phyloP scores from a whole-genome alignment of 306 rosid species.

The Luffa acutangula region DNA sequence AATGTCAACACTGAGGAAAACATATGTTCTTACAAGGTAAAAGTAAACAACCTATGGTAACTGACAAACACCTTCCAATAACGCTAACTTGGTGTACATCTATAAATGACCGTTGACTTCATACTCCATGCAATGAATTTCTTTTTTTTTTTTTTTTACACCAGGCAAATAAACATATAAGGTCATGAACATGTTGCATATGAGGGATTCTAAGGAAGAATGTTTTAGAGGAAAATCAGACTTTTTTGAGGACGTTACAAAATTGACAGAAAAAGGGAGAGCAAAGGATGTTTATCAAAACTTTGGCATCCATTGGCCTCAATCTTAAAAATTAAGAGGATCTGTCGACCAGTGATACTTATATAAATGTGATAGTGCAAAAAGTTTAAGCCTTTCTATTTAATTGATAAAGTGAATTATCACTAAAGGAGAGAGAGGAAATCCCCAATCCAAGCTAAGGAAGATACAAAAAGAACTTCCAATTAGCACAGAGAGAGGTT shows the following conservation, averaged over 20 bases:
- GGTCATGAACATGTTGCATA: background rate
- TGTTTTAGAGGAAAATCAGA: background rate
- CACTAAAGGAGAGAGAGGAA: background rate
- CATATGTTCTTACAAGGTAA: background rate
- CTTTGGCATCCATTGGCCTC: background rate
- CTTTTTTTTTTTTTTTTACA: background rate
- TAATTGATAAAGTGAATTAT: background rate
- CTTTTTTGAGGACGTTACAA: background rate
- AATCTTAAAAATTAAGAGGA: background rate
- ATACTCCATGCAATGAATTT: background rate
- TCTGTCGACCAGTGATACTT: background rate
- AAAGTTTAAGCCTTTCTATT: background rate
- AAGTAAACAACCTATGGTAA: background rate
- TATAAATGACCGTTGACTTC: background rate
- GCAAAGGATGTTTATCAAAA: background rate
- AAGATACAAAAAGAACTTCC: background rate
- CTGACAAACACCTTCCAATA: background rate
- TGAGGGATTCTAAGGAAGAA: background rate
- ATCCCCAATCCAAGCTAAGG: background rate
- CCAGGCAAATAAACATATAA: background rate
- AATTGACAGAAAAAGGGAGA: background rate
- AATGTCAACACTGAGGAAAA: background rate
- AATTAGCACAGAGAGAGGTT: background rate
- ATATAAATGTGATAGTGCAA: background rate
- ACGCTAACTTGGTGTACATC: background rate